Base-by-base conservation (phyloP, 371 early-diverging fungal genomes). In the Mortierella sp. region DNA sequence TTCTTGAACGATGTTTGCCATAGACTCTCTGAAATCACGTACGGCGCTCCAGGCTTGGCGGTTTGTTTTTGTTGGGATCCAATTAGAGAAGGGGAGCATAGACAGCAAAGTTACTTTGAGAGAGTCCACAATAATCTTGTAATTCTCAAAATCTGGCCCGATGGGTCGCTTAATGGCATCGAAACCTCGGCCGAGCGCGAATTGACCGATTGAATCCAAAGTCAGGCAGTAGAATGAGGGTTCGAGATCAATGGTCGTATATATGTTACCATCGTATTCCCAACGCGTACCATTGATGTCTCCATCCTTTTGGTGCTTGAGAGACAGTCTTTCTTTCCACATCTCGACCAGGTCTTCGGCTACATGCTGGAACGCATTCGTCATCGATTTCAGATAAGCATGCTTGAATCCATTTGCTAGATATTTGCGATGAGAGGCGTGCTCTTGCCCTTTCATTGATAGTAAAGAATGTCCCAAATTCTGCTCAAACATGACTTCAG, bases 21-120 rank as follows among this genome's bases (percentile, higher is more conserved):
- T 73, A 1, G 59, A 69, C 8, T 32, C 26, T 26, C 64, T 79
- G 40, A 79, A 79, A 6, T 69, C 66, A 0, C 67, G 69, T 8
- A 70, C 70, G 0, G 79, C 79, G 2, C 47, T 65, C 79, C 79
- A 79, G n/a, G 74, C 75, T 19, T 67, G 74, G 2, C 71, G 70
- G 60, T 80, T 80, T 28, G 75, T 67, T 49, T 45, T 51, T 64
- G 80, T 80, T 2, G 80, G 80, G 68, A 80, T 70, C 80, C 74
- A 80, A 53, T 68, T 74, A 0, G 75, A 80, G 53, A 80, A 70
- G 2, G 75, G 80, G 8, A 80, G 47, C 64, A 80, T 31, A 0
- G 70, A 49, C 51, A 74, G 59, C 5, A 74, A 60, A 0, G 80
- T 64, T 17, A 70, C 68, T 49, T 80, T 56, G 68, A 80, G 70